Percentiles rank a stretch among this genome's conserved stretches.
Conservation (phyloP, 176 grass and related monocot species). For the Aegilops bicornis region DNA sequence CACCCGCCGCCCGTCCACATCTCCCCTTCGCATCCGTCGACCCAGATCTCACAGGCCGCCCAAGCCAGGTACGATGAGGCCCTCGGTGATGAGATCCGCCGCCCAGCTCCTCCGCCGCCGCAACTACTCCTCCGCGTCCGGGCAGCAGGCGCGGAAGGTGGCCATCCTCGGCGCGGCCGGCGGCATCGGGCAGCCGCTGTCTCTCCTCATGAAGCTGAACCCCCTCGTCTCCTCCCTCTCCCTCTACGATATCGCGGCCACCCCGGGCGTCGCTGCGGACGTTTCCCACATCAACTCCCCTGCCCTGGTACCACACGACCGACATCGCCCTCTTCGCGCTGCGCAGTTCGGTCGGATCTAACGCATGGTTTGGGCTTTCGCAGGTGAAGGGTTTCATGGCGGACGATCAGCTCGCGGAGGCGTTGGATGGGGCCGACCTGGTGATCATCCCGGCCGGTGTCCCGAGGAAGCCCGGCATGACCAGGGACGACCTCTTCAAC, state of each 20-base stretch:
- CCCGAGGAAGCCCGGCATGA: slow-evolving; percentile 60
- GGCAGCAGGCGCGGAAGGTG: slow-evolving; percentile 36
- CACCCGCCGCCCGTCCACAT: not conserved
- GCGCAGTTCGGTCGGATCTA: not conserved
- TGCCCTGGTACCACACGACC: slow-evolving; percentile 4
- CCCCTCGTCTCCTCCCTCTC: slow-evolving; percentile 51
- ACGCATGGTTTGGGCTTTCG: not conserved
- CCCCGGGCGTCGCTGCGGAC: slow-evolving; percentile 56
- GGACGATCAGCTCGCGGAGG: slow-evolving; percentile 46
- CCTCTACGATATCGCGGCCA: slow-evolving; percentile 60
- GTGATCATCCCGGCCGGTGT: slow-evolving; percentile 60
- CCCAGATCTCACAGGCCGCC: not conserved
- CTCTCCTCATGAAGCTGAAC: slow-evolving; percentile 59
- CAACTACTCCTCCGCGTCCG: slow-evolving; percentile 26
- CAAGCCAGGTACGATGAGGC: slow-evolving; percentile 23
- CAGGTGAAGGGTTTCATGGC: slow-evolving; percentile 44
- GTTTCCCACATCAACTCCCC: slow-evolving; percentile 52
- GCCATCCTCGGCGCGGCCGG: slow-evolving; percentile 47
- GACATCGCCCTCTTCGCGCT: not conserved
- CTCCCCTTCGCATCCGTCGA: not conserved
- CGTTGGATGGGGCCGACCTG: slow-evolving; percentile 43
- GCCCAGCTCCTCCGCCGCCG: slow-evolving; percentile 18
- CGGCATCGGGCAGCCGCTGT: slow-evolving; percentile 47
- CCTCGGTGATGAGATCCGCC: slow-evolving; percentile 30
- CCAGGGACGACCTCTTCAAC: slow-evolving; percentile 56